Evolutionary conservation across 2,329 filamentous ascomycete genomes (phyloP).

Genomic region (Phaeosphaeriaceae sp.): DNA sequence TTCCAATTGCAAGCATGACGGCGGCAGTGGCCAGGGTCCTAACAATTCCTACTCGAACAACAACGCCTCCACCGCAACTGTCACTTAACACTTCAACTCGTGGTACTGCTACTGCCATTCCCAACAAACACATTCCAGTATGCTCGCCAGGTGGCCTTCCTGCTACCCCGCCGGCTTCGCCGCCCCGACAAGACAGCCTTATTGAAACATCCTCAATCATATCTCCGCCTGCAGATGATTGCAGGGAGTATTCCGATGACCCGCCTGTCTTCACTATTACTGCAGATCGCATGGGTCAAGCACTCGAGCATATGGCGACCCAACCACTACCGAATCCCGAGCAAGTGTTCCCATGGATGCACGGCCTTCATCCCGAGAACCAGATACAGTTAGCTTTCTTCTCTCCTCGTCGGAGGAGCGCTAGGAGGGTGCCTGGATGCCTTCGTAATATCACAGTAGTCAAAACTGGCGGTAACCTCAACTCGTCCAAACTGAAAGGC

Average conservation of each 20-base stretch:
- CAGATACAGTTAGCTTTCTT: constrained; percentile 91
- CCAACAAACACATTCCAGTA: constrained; percentile 89
- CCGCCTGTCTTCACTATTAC: constrained; percentile 76
- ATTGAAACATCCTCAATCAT: constrained; percentile 71
- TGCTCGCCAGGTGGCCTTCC: constrained; percentile 78
- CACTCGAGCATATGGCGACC: constrained; percentile 75
- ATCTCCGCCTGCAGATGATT: constrained; percentile 72
- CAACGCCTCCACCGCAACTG: constrained; percentile 60
- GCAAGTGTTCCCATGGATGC: constrained; percentile 94
- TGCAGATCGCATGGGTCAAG: constrained; percentile 70
- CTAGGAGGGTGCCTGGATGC: constrained; percentile 74
- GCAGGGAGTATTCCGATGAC: constrained; percentile 56
- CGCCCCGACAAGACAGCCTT: constrained; percentile 62
- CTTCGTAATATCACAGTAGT: constrained; percentile 83
- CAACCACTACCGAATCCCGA: constrained; percentile 84
- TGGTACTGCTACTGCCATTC: constrained; percentile 67
- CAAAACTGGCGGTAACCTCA: constrained; percentile 84
- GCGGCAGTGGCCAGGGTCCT: constrained; percentile 51
- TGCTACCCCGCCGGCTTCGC: constrained; percentile 64
- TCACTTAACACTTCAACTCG: constrained; percentile 64
- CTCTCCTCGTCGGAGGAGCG: constrained; percentile 73
- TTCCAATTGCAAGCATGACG: constrained; percentile 46
- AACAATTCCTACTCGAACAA: constrained; percentile 43
- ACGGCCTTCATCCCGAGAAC: constrained; percentile 89
- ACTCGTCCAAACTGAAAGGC: constrained; percentile 78